A percentile compares a stretch with the other conserved stretches of the same genome.
Evolutionary conservation across 441 rosid genomes (phyloP).

Genomic region (Brassica balearica): DNA sequence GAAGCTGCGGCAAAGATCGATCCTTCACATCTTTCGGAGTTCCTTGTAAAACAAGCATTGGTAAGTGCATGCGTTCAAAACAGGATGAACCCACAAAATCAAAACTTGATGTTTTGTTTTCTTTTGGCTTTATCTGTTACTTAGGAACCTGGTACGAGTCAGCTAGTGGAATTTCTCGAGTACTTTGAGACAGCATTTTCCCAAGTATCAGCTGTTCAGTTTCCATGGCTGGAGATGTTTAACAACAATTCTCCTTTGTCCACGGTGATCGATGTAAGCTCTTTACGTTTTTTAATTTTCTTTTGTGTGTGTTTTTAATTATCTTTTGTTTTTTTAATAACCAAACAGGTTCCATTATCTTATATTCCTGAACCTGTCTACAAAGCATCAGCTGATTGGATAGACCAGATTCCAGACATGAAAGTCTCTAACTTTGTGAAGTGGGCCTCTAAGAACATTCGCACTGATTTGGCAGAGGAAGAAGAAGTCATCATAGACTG

Average conservation of each 20-base stretch:
- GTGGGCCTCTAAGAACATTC: neutral
- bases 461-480: neutral
- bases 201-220: slow-evolving; percentile 49
- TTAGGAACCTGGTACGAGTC: slow-evolving; percentile 45
- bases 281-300: neutral
- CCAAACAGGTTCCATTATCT: slow-evolving; percentile 62
- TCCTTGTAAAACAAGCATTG: slow-evolving; percentile 59
- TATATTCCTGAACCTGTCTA: slow-evolving; percentile 65
- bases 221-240: slow-evolving; percentile 80
- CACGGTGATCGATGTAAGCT: slow-evolving; percentile 67
- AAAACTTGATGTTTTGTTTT: neutral
- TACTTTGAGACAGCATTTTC: slow-evolving; percentile 72
- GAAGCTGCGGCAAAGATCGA: slow-evolving; percentile 82
- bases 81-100: neutral
- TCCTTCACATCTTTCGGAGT: slow-evolving; percentile 59
- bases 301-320: neutral
- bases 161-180: slow-evolving; percentile 74
- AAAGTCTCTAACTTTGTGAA: neutral
- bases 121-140: no score
- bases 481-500: neutral
- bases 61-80: slow-evolving; percentile 38
- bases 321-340: neutral
- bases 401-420: slow-evolving; percentile 34
- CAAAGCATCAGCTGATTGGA: slow-evolving; percentile 73
- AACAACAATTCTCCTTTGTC: slow-evolving; percentile 57